phyloP scores from a whole-genome alignment of 2,329 filamentous ascomycete genomes.

The Talaromyces sp. region DNA sequence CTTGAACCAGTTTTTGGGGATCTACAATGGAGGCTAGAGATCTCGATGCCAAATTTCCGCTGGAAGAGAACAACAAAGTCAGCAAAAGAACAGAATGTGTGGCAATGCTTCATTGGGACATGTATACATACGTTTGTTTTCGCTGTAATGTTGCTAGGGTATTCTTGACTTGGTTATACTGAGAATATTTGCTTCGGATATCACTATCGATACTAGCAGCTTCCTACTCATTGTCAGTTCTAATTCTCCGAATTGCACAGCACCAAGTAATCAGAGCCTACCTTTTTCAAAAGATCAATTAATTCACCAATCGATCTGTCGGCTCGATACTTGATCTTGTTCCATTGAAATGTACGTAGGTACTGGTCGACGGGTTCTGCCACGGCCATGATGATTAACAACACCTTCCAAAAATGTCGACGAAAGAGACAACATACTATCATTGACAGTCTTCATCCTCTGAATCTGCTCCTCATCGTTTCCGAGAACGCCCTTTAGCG shows the following conservation, averaged over 20 bases:
- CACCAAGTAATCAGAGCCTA: constrained; percentile 27
- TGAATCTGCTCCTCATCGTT: constrained; percentile 76
- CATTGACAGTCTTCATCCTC: constrained; percentile 88
- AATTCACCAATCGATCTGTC: constrained; percentile 86
- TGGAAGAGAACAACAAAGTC: constrained; percentile 32
- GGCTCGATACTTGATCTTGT: constrained; percentile 93
- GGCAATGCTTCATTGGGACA: background rate
- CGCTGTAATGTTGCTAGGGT: constrained; percentile 75
- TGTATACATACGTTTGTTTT: constrained; percentile 67
- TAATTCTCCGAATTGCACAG: background rate
- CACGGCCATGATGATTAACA: background rate
- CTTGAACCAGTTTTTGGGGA: constrained; percentile 70
- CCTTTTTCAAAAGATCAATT: constrained; percentile 83
- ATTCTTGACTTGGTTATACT: constrained; percentile 88
- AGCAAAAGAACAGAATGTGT: background rate
- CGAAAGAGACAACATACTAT: constrained; percentile 59
- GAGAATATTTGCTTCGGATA: constrained; percentile 86
- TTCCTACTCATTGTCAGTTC: constrained; percentile 54
- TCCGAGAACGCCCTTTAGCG: constrained; percentile 74
- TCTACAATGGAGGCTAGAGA: constrained; percentile 86
- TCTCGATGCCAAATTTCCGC: constrained; percentile 88
- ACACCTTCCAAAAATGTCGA: background rate
- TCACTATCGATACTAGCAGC: constrained; percentile 89
- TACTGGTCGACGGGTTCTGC: constrained; percentile 95
- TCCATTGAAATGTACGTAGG: constrained; percentile 84